Evolutionary conservation across 2,329 filamentous ascomycete species (phyloP).

Genomic region (Rasamsonia emersonii): DNA sequence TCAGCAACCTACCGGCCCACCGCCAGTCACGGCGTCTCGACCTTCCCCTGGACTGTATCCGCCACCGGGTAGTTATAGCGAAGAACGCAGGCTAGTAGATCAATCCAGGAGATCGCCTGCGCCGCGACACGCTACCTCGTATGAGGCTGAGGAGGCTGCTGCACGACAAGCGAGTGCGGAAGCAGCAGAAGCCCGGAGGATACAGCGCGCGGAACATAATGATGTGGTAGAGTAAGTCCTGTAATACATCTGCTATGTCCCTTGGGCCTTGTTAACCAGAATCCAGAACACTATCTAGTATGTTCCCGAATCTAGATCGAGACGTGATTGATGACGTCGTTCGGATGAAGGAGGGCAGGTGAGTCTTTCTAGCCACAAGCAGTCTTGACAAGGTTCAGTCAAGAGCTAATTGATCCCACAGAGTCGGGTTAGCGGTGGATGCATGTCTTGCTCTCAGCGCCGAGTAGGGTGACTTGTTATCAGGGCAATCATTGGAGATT

Average conservation of each 20-base stretch:
- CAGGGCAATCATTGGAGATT: too few relatives aligned
- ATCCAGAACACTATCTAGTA: conserved; percentile 66
- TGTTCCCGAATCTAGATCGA: conserved; percentile 92
- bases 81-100: conserved; percentile 19
- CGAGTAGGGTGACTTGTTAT: too few relatives aligned
- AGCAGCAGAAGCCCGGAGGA: conserved; percentile 72
- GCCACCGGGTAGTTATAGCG: conserved; percentile 33
- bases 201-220: conserved; percentile 75
- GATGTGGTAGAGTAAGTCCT: conserved; percentile 70
- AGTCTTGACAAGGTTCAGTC: neutral
- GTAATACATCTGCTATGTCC: neutral
- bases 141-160: conserved; percentile 77
- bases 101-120: too few relatives aligned
- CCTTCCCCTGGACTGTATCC: conserved; percentile 42
- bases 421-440: conserved; percentile 77
- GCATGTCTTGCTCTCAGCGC: conserved; percentile 65
- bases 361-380: conserved; percentile 31
- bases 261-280: conserved; percentile 2
- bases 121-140: conserved; percentile 30
- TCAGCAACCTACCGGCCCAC: conserved; percentile 34
- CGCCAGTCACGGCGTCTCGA: conserved; percentile 40
- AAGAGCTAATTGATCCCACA: conserved; percentile 26
- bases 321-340: conserved; percentile 97
- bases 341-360: conserved; percentile 89
- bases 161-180: conserved; percentile 87